Evolutionary conservation across 1,284 basidiomycete genomes (phyloP).

Genomic region (Tilletia indica): DNA sequence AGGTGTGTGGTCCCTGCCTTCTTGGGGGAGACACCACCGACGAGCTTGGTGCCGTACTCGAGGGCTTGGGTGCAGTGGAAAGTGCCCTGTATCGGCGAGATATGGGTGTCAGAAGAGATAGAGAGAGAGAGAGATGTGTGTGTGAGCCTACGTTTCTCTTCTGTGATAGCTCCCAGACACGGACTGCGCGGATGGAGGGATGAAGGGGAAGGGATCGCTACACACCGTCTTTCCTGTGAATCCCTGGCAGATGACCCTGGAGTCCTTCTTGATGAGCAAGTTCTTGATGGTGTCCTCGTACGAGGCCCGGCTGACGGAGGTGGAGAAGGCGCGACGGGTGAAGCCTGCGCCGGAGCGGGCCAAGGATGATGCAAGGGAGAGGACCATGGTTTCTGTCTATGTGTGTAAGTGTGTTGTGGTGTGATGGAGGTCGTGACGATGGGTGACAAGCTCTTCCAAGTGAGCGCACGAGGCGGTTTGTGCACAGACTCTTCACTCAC

Average conservation of each 20-base stretch:
- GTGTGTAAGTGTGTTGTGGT: background rate
- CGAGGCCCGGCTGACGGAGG: constrained; percentile 37
- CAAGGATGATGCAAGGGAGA: background rate
- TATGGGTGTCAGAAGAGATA: background rate
- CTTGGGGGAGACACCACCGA: constrained; percentile 95
- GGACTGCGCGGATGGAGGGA: background rate
- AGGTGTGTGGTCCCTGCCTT: constrained; percentile 95
- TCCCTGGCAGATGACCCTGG: constrained; percentile 59
- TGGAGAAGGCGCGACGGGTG: constrained; percentile 16
- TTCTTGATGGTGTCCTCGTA: constrained; percentile 90
- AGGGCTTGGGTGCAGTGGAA: constrained; percentile 95
- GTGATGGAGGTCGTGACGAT: background rate
- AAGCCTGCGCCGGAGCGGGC: constrained; percentile 12
- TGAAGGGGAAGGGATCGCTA: background rate
- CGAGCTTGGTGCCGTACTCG: constrained; percentile 92
- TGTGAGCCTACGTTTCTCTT: too few species aligned
- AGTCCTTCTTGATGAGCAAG: constrained; percentile 89
- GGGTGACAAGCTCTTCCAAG: too few species aligned
- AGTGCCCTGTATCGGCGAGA: constrained; percentile 63
- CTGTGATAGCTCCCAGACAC: too few species aligned
- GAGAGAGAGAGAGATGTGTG: background rate
- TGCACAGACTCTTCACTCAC: too few species aligned
- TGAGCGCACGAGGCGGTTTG: too few species aligned
- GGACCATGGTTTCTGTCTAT: constrained; percentile 2
- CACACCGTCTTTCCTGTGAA: constrained; percentile 74